phyloP scores from a whole-genome alignment of 352 stramenopile species.

The Pythium biforme region DNA sequence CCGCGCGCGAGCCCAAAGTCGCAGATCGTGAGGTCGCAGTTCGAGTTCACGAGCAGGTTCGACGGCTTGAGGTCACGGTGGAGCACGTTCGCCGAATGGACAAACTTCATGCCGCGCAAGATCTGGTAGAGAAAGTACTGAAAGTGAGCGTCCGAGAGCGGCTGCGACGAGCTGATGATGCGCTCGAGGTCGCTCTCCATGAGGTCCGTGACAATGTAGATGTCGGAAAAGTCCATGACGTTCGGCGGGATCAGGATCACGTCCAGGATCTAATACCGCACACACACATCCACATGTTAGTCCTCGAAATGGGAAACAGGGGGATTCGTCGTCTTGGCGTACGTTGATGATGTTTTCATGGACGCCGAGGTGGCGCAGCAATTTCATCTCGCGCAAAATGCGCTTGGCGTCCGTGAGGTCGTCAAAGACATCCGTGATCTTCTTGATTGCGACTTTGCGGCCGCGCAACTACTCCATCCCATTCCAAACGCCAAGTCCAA shows the following conservation, averaged over 20 bases:
- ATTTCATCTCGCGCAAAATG: slow-evolving; percentile 92
- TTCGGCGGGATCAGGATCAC: slow-evolving; percentile 81
- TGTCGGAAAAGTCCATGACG: slow-evolving; percentile 86
- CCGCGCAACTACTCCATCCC: slow-evolving; percentile 51
- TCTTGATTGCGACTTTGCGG: slow-evolving; percentile 90
- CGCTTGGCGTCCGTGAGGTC: slow-evolving; percentile 92
- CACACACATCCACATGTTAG: background rate
- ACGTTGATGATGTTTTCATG: slow-evolving; percentile 93
- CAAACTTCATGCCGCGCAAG: slow-evolving; percentile 90
- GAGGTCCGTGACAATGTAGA: slow-evolving; percentile 73
- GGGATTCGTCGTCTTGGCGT: background rate
- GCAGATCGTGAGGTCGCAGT: slow-evolving; percentile 92
- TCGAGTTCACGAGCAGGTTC: slow-evolving; percentile 96
- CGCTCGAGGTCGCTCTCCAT: slow-evolving; percentile 68
- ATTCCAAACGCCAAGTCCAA: too few species aligned
- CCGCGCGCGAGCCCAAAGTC: slow-evolving; percentile 89
- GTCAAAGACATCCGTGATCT: slow-evolving; percentile 92
- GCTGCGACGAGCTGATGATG: slow-evolving; percentile 54
- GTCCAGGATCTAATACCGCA: slow-evolving; percentile 64
- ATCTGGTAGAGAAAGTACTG: slow-evolving; percentile 63
- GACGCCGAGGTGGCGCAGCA: slow-evolving; percentile 88
- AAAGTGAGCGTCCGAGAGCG: slow-evolving; percentile 45
- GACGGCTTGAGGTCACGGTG: slow-evolving; percentile 98
- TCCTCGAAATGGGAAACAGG: too few species aligned
- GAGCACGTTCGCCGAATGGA: slow-evolving; percentile 94